These are phyloP conservation scores for Lepidium africanum DNA, from an alignment of 345 rosid genomes.

Conservation along the genomic window DNA sequence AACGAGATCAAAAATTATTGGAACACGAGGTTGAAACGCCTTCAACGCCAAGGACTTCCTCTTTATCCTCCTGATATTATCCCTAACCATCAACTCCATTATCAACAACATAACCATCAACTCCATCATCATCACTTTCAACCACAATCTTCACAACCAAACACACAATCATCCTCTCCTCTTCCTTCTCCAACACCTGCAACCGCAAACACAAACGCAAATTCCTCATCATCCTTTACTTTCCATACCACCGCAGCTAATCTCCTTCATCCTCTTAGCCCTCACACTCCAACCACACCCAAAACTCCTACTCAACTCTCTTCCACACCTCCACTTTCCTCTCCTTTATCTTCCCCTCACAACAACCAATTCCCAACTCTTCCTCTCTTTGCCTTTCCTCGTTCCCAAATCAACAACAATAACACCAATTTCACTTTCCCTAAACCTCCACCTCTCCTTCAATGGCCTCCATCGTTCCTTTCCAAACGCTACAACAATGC, in stretches of 20 bases:
- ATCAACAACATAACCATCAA: constrained; percentile 4
- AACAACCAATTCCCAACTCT: constrained; percentile 32
- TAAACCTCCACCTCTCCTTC: constrained; percentile 43
- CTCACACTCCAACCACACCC: constrained; percentile 30
- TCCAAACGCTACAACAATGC: constrained; percentile 32
- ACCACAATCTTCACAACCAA: constrained; percentile 28
- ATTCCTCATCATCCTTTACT: constrained; percentile 22
- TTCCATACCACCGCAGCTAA: constrained; percentile 29
- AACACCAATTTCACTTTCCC: constrained; percentile 27
- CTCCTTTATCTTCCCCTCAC: constrained; percentile 31
- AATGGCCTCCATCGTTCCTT: constrained; percentile 32
- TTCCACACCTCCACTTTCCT: constrained; percentile 29
- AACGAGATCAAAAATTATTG: constrained; percentile 73
- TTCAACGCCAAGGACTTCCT: constrained; percentile 57
- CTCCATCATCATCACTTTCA: constrained; percentile 1
- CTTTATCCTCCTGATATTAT: constrained; percentile 52
- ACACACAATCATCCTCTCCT: constrained; percentile 35
- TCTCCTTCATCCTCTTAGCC: constrained; percentile 28
- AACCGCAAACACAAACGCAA: not conserved
- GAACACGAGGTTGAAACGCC: constrained; percentile 66
- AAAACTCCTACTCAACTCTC: constrained; percentile 27
- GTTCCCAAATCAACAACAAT: constrained; percentile 9
- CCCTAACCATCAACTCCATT: constrained; percentile 34
- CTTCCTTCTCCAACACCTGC: constrained; percentile 26
- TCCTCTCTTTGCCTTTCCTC: constrained; percentile 34